Evolutionary conservation across 1,284 basidiomycete species (phyloP), one percentile per base, ranked within the genome.

Genomic region (Neolentinus lepideus): DNA sequence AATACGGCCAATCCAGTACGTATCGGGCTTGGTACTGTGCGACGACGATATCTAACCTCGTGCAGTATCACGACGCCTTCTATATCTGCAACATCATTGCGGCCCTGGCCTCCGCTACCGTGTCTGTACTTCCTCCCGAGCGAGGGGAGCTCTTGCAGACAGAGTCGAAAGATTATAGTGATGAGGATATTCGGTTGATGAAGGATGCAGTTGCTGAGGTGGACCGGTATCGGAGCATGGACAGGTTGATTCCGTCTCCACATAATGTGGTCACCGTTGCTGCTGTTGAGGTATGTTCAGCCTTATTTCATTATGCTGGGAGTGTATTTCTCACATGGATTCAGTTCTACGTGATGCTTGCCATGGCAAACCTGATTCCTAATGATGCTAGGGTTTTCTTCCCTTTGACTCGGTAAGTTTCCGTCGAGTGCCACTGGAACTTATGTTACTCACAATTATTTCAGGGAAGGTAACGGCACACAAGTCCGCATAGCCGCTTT

Each of bases 221-320:
- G 38, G 92, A 96, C 66, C 81, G 96, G 33, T 94, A 95, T 68
- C 87, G 94, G 58, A 93, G 88, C 61, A 92, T 98, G 81, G 97
- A 99, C 69, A 80, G 94, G 56, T 78, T 99, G 16, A 95, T 99
- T 55, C 93, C 97, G 2, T 97, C 95, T 2, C 88, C 86, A 58
- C 94, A 98, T 66, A 99, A 99, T 65, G 84, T 94, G 24, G 88
- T 99, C 38, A 95, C 95, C 0, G 80, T 94, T 54, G 93, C 96
- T 27, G 87, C 87, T 2, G 73, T 98, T 53, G 91, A 95, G 80
- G 92, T 94, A 60, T 60, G 80, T 60, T 27, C 55, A 51, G 12
- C 51, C 24, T 35, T 27, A 25, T 2, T 26, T 46, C 36, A 27
- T 48, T n/a, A 53, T 27, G 52, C 57, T 60, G 8, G n/a, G 19